Conservation (phyloP, 2,329 filamentous ascomycete genomes). For the Cladophialophora chaetospira region DNA sequence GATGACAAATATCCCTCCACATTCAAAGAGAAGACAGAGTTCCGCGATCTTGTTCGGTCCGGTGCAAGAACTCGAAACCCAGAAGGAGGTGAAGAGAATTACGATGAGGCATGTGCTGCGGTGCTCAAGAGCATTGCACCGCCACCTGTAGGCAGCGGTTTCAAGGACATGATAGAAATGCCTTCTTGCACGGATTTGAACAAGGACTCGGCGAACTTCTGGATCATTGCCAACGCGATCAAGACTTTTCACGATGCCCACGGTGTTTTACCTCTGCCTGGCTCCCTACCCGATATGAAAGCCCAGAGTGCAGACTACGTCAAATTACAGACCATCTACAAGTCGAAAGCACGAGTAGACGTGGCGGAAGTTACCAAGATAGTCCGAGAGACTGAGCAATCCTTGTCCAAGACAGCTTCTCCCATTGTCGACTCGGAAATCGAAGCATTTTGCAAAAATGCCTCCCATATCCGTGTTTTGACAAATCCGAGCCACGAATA, state of each 20-base stretch:
- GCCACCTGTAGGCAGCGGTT: slow-evolving; percentile 66
- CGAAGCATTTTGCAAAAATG: slow-evolving; percentile 93
- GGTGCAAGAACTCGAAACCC: slow-evolving; percentile 70
- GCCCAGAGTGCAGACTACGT: slow-evolving; percentile 89
- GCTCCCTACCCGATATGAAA: slow-evolving; percentile 95
- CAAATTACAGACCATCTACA: slow-evolving; percentile 88
- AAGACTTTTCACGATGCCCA: slow-evolving; percentile 74
- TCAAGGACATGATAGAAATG: slow-evolving; percentile 78
- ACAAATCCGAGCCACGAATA: slow-evolving; percentile 57
- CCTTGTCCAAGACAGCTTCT: slow-evolving; percentile 44
- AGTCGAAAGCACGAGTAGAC: slow-evolving; percentile 79
- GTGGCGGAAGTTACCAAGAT: slow-evolving; percentile 70
- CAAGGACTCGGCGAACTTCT: slow-evolving; percentile 67
- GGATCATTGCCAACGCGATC: slow-evolving; percentile 82
- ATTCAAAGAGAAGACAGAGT: slow-evolving; percentile 85
- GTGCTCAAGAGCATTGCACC: slow-evolving; percentile 83
- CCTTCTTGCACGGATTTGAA: slow-evolving; percentile 54
- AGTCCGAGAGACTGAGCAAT: slow-evolving; percentile 59
- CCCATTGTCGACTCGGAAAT: slow-evolving; percentile 71
- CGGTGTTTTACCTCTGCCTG: slow-evolving; percentile 75
- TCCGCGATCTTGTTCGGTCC: slow-evolving; percentile 69
- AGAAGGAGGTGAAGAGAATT: slow-evolving; percentile 94
- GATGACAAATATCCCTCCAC: slow-evolving; percentile 67
- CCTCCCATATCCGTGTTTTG: slow-evolving; percentile 87
- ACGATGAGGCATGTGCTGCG: slow-evolving; percentile 83